phyloP scores from a whole-genome alignment of 371 early-diverging fungal species.

The Lichtheimia corymbifera region DNA sequence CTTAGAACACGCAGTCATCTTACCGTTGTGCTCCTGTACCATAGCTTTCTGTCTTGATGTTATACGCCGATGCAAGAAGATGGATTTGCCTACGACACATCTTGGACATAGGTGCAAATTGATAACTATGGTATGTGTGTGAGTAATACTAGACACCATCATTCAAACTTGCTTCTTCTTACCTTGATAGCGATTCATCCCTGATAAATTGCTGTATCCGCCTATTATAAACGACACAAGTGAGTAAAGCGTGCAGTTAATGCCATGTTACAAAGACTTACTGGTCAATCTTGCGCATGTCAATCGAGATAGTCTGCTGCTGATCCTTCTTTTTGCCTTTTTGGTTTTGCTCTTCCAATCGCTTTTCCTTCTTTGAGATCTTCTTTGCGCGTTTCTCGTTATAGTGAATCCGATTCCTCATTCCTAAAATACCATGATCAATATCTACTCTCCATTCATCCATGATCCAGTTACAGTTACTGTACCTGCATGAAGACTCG shows the following conservation, averaged over 20 bases:
- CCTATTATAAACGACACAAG: slow-evolving; percentile 12
- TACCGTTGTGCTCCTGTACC: slow-evolving; percentile 46
- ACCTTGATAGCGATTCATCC: slow-evolving; percentile 38
- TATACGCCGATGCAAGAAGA: slow-evolving; percentile 51
- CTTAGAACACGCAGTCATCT: background rate
- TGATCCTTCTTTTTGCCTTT: slow-evolving; percentile 17
- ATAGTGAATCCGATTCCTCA: slow-evolving; percentile 14
- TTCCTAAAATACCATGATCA: slow-evolving; percentile 10
- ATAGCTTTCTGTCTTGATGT: slow-evolving; percentile 48
- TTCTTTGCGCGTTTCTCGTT: slow-evolving; percentile 20
- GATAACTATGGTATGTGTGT: slow-evolving; percentile 23
- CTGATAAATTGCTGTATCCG: slow-evolving; percentile 40
- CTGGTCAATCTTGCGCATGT: slow-evolving; percentile 24
- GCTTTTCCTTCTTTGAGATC: slow-evolving; percentile 17
- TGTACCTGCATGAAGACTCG: slow-evolving; percentile 32
- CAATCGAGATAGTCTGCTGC: slow-evolving; percentile 10
- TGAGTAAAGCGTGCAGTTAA: background rate
- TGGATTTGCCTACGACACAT: slow-evolving; percentile 53
- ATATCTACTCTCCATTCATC: background rate
- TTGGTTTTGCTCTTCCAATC: slow-evolving; percentile 10
- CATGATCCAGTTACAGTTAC: slow-evolving; percentile 2
- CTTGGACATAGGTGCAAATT: slow-evolving; percentile 59
- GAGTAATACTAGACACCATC: background rate
- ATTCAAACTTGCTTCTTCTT: background rate
- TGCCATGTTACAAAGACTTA: slow-evolving; percentile 7